Conservation (phyloP, 2,329 filamentous ascomycete genomes). For the Colletotrichum spinosum region DNA sequence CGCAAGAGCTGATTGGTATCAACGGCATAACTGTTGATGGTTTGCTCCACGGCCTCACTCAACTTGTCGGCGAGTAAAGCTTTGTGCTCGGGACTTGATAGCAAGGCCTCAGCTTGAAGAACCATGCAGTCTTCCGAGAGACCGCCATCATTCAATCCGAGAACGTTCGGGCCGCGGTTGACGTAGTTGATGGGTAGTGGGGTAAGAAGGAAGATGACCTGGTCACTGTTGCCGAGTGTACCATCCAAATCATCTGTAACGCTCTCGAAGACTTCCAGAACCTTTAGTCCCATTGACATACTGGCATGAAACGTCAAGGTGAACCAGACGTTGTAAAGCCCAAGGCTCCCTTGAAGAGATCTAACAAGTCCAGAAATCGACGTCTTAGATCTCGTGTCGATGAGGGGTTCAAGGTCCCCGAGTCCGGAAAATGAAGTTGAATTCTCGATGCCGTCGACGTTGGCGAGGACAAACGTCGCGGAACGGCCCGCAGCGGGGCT, state of each 20-base stretch:
- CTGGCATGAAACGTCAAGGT: constrained; percentile 17
- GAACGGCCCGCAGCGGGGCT: constrained; percentile 6
- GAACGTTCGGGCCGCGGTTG: constrained; percentile 8
- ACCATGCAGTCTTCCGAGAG: constrained; percentile 15
- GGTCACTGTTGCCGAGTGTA: constrained; percentile 4
- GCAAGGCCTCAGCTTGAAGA: constrained; percentile 10
- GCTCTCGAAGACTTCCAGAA: neutral
- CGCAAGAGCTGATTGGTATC: constrained; percentile 34
- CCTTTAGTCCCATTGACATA: constrained; percentile 5
- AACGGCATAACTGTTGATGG: constrained; percentile 14
- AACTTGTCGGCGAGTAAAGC: constrained; percentile 47
- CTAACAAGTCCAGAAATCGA: constrained; percentile 1
- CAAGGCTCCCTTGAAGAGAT: neutral
- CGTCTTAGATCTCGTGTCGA: neutral
- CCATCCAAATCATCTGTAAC: constrained; percentile 3
- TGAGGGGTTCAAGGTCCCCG: neutral
- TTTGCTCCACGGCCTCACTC: constrained; percentile 4
- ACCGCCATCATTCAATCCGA: constrained; percentile 10
- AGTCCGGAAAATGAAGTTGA: constrained; percentile 1
- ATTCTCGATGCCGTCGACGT: neutral
- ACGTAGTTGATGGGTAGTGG: constrained; percentile 30
- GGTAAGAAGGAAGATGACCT: constrained; percentile 19
- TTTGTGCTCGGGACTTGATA: constrained; percentile 42
- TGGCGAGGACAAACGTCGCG: neutral
- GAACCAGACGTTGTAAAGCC: constrained; percentile 22